These are phyloP conservation scores for Platismatia glauca DNA, from an alignment of 495 filamentous ascomycete genomes.

Conservation along the genomic window DNA sequence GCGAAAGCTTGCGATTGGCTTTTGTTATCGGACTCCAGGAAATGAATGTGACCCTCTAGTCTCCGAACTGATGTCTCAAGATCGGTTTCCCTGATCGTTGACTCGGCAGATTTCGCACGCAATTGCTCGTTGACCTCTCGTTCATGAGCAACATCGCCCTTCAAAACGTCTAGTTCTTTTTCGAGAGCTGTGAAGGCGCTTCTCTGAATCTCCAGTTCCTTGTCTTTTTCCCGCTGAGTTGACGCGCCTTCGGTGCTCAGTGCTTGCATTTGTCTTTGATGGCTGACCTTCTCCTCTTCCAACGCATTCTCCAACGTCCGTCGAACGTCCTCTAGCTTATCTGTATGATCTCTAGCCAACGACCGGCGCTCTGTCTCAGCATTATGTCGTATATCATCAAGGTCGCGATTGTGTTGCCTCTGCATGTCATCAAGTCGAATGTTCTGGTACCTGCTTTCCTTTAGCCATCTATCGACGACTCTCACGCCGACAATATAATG, in stretches of 20 bases:
- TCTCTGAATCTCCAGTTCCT: conserved; percentile 54
- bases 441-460: conserved; percentile 37
- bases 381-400: conserved; percentile 36
- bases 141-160: conserved; percentile 39
- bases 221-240: conserved; percentile 54
- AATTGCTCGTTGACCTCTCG: conserved; percentile 45
- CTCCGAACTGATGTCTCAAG: conserved; percentile 67
- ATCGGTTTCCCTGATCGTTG: conserved; percentile 50
- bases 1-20: conserved; percentile 74
- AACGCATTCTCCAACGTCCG: conserved; percentile 47
- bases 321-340: conserved; percentile 41
- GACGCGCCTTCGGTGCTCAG: conserved; percentile 50
- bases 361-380: conserved; percentile 35
- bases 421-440: conserved; percentile 51
- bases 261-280: conserved; percentile 56
- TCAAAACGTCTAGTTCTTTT: conserved; percentile 47
- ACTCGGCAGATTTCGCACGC: conserved; percentile 54
- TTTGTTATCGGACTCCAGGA: conserved; percentile 79
- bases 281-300: conserved; percentile 52
- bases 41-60: conserved; percentile 69
- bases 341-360: conserved; percentile 37
- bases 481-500: conserved; percentile 24
- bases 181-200: conserved; percentile 49
- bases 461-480: conserved; percentile 40
- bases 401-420: conserved; percentile 39